These are phyloP conservation scores for Penicillium egyptiacum DNA, from an alignment of 495 filamentous ascomycete species.

Conservation along the genomic window DNA sequence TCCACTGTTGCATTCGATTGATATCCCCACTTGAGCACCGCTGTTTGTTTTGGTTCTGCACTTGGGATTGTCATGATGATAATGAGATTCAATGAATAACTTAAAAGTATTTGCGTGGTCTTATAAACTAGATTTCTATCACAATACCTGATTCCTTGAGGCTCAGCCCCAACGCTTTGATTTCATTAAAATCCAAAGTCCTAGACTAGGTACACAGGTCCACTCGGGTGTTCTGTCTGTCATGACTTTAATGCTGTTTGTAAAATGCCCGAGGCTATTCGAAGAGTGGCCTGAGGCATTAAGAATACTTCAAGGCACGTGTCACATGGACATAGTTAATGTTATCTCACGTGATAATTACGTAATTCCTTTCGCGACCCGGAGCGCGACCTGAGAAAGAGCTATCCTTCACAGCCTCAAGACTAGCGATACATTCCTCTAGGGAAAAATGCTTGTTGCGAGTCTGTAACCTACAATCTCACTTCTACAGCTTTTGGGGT, in stretches of 20 bases:
- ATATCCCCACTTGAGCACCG: conserved; percentile 32
- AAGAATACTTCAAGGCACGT: neutral
- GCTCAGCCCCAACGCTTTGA: neutral
- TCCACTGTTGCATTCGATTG: conserved; percentile 32
- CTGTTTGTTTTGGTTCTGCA: conserved; percentile 20
- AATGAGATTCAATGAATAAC: conserved; percentile 33
- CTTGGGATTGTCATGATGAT: conserved; percentile 30
- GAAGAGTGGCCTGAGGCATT: neutral
- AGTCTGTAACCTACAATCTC: neutral
- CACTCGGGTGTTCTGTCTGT: neutral
- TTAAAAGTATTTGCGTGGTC: neutral
- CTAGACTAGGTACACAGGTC: neutral
- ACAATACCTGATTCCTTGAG: neutral
- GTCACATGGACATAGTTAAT: fast-evolving
- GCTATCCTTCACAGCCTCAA: conserved; percentile 1
- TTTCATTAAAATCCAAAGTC: neutral
- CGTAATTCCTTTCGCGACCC: neutral
- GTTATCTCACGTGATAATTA: neutral
- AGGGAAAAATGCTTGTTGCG: neutral
- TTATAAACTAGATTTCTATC: neutral
- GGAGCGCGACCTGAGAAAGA: conserved; percentile 2
- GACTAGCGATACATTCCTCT: neutral
- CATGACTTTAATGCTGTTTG: neutral
- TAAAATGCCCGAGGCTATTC: neutral
- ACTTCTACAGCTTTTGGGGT: neutral